Evolutionary conservation across 208 protist genomes (phyloP).

Genomic region (Acanthamoeba lenticulata): DNA sequence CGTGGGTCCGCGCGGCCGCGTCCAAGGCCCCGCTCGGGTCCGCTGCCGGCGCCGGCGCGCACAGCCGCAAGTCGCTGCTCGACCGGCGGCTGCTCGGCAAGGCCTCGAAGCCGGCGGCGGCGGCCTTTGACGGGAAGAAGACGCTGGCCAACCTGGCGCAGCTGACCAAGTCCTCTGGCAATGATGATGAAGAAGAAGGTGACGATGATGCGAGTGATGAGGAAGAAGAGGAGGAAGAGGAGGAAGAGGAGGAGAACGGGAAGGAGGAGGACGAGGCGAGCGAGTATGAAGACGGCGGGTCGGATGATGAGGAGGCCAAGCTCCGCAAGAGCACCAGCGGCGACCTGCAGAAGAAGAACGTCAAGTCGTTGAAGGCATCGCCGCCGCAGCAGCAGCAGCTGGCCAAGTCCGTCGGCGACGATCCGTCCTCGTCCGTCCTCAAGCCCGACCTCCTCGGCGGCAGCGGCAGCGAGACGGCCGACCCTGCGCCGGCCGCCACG

Average conservation of each 20-base stretch:
- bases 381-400: too few relatives aligned
- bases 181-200: not conserved
- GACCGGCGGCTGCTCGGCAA: not conserved
- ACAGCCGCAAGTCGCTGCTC: not conserved
- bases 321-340: not conserved
- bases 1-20: not conserved
- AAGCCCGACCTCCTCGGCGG: not conserved
- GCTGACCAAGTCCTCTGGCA: too few relatives aligned
- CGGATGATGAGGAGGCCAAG: not conserved
- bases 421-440: too few relatives aligned
- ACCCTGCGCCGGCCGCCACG: too few relatives aligned
- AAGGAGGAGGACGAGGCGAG: not conserved
- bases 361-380: too few relatives aligned
- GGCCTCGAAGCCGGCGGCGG: too few relatives aligned
- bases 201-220: not conserved
- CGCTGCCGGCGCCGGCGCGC: too few relatives aligned
- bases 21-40: not conserved
- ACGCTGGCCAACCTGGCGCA: not conserved
- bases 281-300: not conserved
- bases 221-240: not conserved
- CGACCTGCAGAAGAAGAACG: not conserved
- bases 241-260: not conserved
- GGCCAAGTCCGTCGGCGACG: not conserved
- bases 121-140: not conserved
- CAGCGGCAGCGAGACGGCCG: not conserved